phyloP scores from a whole-genome alignment of 176 grass and related monocot genomes.

The Luzula sylvatica region DNA sequence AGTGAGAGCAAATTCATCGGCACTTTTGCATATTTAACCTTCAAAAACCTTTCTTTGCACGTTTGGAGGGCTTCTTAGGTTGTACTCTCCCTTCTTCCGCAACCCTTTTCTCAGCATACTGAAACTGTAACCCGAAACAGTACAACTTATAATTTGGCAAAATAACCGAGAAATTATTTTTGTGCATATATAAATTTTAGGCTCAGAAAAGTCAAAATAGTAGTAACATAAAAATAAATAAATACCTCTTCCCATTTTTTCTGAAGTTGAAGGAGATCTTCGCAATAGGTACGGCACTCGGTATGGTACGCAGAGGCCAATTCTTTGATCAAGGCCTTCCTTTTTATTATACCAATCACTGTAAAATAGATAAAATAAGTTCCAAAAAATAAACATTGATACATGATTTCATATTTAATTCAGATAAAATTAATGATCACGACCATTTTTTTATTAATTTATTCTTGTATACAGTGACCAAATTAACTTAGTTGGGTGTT shows the following conservation, averaged over 20 bases:
- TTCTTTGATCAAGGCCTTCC: slow-evolving; percentile 82
- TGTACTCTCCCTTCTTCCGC: slow-evolving; percentile 23
- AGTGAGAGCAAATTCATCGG: not conserved
- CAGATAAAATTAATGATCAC: not conserved
- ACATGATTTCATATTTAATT: not conserved
- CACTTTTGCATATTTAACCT: not conserved
- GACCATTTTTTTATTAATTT: not conserved
- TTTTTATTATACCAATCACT: slow-evolving; percentile 95
- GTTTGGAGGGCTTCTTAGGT: slow-evolving; percentile 36
- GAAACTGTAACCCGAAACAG: slow-evolving; percentile 32
- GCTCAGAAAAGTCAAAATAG: not conserved
- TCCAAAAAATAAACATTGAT: not conserved
- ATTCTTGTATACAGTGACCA: not conserved
- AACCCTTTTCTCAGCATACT: slow-evolving; percentile 38
- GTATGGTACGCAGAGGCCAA: slow-evolving; percentile 56
- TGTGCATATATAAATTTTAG: not conserved
- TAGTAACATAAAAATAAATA: not conserved
- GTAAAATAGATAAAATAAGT: slow-evolving; percentile 10
- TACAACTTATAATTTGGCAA: no score
- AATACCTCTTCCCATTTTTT: slow-evolving; percentile 65
- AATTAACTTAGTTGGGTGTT: slow-evolving; percentile 1
- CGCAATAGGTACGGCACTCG: slow-evolving; percentile 45
- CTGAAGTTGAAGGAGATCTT: slow-evolving; percentile 70
- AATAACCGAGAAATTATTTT: no score
- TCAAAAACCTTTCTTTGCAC: slow-evolving; percentile 44